phyloP scores from a whole-genome alignment of 75 land plant genomes.

The Pseudotsuga menziesii region DNA sequence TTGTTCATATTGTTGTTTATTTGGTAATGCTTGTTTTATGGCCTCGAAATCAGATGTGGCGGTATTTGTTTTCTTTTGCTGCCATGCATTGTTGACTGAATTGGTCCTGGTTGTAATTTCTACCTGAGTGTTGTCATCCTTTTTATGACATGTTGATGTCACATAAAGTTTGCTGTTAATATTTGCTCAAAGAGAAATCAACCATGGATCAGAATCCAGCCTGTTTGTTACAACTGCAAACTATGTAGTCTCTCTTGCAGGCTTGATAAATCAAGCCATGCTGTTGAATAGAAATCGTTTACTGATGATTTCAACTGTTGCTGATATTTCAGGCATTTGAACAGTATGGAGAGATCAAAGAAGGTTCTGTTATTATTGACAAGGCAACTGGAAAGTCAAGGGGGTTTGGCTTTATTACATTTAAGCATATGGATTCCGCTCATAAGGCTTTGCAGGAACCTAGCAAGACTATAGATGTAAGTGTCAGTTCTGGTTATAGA shows the following conservation, averaged over 20 bases:
- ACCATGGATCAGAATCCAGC: background rate
- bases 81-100: background rate
- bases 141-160: too few relatives aligned
- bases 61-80: background rate
- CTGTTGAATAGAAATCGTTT: background rate
- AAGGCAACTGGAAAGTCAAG: conserved; percentile 47
- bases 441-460: conserved; percentile 45
- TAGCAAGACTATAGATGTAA: conserved; percentile 69
- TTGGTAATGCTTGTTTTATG: conserved; percentile 2
- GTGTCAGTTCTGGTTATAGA: conserved; percentile 2
- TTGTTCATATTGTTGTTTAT: background rate
- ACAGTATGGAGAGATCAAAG: conserved; percentile 55
- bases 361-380: conserved; percentile 42
- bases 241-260: background rate
- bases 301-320: background rate
- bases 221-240: background rate
- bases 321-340: conserved; percentile 38
- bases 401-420: conserved; percentile 59
- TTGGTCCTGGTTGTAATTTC: conserved; percentile 19
- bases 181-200: background rate
- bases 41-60: background rate
- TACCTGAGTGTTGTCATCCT: background rate
- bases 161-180: background rate
- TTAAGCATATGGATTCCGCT: conserved; percentile 36
- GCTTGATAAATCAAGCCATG: background rate